Conservation (phyloP, 1,284 basidiomycete genomes). For the Pseudozyma sp. region DNA sequence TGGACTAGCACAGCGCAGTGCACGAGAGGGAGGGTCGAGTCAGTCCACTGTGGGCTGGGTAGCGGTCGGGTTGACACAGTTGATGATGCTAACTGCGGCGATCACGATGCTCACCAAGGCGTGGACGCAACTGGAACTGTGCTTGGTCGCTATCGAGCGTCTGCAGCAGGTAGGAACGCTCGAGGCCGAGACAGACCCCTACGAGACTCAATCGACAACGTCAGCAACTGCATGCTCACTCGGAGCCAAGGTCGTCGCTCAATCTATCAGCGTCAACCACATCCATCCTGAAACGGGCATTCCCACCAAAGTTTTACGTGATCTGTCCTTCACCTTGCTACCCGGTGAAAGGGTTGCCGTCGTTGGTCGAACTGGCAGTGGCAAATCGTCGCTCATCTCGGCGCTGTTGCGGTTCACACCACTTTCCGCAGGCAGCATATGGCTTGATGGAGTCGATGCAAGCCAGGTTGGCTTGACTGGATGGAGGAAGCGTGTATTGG, state of each 20-base stretch:
- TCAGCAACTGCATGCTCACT: background rate
- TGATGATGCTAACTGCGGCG: slow-evolving; percentile 2
- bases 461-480: background rate
- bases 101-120: slow-evolving; percentile 7
- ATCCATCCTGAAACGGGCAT: background rate
- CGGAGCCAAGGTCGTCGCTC: background rate
- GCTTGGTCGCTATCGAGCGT: slow-evolving; percentile 6
- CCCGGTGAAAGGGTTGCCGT: slow-evolving; percentile 5
- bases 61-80: background rate
- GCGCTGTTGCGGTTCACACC: background rate
- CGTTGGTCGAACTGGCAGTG: background rate
- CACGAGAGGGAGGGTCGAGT: background rate
- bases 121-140: slow-evolving; percentile 5
- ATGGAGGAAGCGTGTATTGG: background rate
- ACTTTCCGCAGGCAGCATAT: background rate
- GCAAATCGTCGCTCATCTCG: slow-evolving; percentile 5
- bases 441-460: background rate
- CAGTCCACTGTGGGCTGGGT: slow-evolving; percentile 2
- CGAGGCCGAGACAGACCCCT: background rate
- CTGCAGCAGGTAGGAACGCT: slow-evolving; percentile 4
- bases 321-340: slow-evolving; percentile 1
- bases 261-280: background rate
- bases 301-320: background rate
- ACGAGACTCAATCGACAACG: background rate
- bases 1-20: slow-evolving; percentile 2